A percentile compares a stretch with the other conserved stretches of the same genome.
These are phyloP conservation scores for Trichoderma sp. DNA, from an alignment of 2,329 filamentous ascomycete genomes.

Conservation along the genomic window DNA sequence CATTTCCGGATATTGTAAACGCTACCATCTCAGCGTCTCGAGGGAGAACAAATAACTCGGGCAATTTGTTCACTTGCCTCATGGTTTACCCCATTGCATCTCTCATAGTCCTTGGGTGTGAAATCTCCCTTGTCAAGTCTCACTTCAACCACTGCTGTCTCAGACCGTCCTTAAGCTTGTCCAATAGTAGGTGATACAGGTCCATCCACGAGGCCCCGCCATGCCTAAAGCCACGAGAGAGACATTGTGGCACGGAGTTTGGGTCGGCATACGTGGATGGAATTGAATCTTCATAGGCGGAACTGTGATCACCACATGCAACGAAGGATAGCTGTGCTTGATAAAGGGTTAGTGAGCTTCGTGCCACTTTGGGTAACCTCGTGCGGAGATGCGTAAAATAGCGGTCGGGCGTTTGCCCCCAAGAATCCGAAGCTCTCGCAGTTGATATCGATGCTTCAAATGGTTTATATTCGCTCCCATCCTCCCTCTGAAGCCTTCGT, in stretches of 20 bases:
- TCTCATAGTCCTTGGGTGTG: neutral
- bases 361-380: neutral
- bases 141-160: neutral
- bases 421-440: neutral
- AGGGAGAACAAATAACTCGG: neutral
- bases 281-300: neutral
- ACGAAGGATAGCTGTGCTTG: neutral
- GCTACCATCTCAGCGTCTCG: rapidly evolving
- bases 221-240: neutral
- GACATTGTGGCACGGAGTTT: neutral
- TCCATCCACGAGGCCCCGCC: neutral
- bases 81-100: neutral
- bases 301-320: neutral
- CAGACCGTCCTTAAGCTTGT: neutral
- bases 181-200: neutral
- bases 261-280: neutral
- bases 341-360: neutral
- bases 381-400: neutral
- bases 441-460: neutral
- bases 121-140: neutral
- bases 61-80: neutral
- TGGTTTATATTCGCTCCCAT: neutral
- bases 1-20: neutral
- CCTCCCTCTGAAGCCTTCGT: neutral
- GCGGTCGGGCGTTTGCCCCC: neutral